Evolutionary conservation across 345 rosid species (phyloP).

Genomic region (Salix brachista): DNA sequence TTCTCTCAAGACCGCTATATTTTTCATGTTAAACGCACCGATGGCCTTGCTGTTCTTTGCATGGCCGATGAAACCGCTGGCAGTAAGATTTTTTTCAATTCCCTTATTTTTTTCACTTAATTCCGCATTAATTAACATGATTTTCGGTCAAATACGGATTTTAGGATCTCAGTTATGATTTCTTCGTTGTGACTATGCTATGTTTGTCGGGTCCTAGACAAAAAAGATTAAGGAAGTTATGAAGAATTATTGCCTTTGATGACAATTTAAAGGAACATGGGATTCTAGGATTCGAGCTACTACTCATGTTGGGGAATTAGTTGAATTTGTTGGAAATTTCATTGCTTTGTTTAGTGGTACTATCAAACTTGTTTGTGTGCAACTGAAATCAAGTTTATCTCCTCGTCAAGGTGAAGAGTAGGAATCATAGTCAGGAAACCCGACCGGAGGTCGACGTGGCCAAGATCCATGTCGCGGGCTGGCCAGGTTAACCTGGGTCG

Average conservation of each 20-base stretch:
- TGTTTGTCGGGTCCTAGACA: background rate
- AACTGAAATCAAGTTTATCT: background rate
- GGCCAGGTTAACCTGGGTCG: no score
- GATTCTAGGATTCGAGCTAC: background rate
- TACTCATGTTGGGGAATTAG: no score
- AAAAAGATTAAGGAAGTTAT: no score
- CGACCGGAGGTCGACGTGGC: no score
- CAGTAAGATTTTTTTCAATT: slow-evolving; percentile 36
- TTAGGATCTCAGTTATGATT: background rate
- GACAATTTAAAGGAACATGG: background rate
- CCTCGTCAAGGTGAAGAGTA: background rate
- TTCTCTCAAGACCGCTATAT: slow-evolving; percentile 92
- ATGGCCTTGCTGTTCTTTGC: slow-evolving; percentile 95
- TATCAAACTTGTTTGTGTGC: no score
- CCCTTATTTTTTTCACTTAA: background rate
- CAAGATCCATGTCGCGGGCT: no score
- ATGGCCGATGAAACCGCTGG: slow-evolving; percentile 96
- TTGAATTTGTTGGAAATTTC: no score
- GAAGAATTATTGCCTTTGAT: background rate
- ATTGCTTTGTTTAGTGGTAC: no score
- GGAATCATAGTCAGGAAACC: no score
- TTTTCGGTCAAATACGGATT: background rate
- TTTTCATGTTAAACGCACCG: slow-evolving; percentile 92
- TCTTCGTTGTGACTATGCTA: background rate
- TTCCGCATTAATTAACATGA: background rate